These are phyloP conservation scores for Aspergillus neotritici DNA, from an alignment of 2,329 filamentous ascomycete genomes.

Conservation along the genomic window DNA sequence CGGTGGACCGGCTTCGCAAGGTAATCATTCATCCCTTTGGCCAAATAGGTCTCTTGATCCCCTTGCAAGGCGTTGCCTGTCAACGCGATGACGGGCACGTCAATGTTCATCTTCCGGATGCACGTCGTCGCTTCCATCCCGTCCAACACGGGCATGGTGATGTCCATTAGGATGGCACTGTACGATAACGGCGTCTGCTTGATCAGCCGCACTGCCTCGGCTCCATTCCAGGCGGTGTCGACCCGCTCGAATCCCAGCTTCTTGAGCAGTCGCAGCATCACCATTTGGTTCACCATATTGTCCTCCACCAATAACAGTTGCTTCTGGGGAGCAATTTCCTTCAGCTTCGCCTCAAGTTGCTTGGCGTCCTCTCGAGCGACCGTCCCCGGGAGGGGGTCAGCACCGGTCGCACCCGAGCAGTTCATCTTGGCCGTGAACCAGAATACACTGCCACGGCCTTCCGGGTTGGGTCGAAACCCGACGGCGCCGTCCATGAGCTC, in stretches of 20 bases:
- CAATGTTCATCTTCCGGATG: constrained; percentile 36
- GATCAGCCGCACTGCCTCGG: constrained; percentile 41
- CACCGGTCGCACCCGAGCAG: constrained; percentile 30
- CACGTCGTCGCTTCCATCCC: constrained; percentile 41
- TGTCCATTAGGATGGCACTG: constrained; percentile 44
- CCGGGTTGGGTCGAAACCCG: constrained; percentile 42
- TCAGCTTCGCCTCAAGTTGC: constrained; percentile 28
- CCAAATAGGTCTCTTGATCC: constrained; percentile 50
- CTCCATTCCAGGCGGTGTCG: constrained; percentile 41
- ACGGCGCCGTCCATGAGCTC: constrained; percentile 54
- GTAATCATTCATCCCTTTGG: constrained; percentile 53
- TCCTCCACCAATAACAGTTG: constrained; percentile 40
- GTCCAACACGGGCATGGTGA: constrained; percentile 45
- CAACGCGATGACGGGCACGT: constrained; percentile 50
- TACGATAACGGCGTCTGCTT: constrained; percentile 40
- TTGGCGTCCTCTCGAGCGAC: constrained; percentile 6
- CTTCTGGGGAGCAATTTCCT: constrained; percentile 36
- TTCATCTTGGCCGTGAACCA: constrained; percentile 47
- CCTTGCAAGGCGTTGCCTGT: constrained; percentile 54
- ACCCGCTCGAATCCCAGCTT: constrained; percentile 40
- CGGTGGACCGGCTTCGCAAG: constrained; percentile 52
- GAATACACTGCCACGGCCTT: constrained; percentile 47
- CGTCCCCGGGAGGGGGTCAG: constrained; percentile 21
- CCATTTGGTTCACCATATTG: constrained; percentile 40
- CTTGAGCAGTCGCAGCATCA: constrained; percentile 35